Base-by-base conservation (phyloP, 345 rosid genomes). In the Melaleuca quinquenervia region DNA sequence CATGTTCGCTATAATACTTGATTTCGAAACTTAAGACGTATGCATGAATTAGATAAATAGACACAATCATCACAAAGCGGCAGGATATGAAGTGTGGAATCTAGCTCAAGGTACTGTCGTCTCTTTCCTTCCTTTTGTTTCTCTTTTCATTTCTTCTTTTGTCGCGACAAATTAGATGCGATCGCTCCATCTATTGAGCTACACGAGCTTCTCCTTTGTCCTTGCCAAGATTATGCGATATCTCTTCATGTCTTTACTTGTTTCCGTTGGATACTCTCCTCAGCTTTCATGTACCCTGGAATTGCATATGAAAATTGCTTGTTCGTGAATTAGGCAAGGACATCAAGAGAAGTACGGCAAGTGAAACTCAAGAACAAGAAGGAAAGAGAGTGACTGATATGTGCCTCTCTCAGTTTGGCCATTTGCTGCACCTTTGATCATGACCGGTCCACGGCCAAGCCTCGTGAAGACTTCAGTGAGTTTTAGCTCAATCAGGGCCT, bases 31-130 rank as follows among this genome's bases (percentile, higher is more conserved):
- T n/a, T n/a, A n/a, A n/a, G n/a, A n/a, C n/a, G n/a, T n/a, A n/a
- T n/a, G n/a, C n/a, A n/a, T n/a, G n/a, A n/a, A n/a, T n/a, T 55
- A 55, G 60, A 55, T 55, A 10, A 9, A 55, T 24, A 24, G 27
- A 55, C 24, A 55, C 60, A 55, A 55, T 0, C 60, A 24, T 24
- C 60, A 55, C 27, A 24, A 55, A 55, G 24, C 60, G 24, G 27
- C 60, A 24, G 60, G 27, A 55, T 22, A 22, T 10, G 27, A 55
- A 55, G 13, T 55, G 60, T 6, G 22, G 60, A 55, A 55, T 55
- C 24, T 55, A 22, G 0, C 12, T 55, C 24, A 9, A 24, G 60
- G 24, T 11, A 0, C 60, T 24, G 60, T 24, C 27, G n/a, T 0
- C 60, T 55, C 60, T 55, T 10, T 55, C 27, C 60, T 55, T n/a